Conservation (phyloP, 73 alveolate species). For the Paramecium pentaurelia region DNA sequence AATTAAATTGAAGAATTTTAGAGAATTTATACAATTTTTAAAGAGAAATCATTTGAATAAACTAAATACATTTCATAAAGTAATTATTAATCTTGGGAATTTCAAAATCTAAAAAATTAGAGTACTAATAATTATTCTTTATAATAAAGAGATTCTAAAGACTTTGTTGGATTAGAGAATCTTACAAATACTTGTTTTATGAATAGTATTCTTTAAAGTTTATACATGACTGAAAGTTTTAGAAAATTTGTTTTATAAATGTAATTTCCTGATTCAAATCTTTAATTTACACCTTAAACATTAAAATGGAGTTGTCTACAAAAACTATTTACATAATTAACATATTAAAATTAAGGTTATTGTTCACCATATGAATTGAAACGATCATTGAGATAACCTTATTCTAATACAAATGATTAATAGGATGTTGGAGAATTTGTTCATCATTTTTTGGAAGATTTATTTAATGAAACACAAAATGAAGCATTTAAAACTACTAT, state of each 20-base stretch:
- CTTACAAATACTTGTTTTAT: constrained; percentile 11
- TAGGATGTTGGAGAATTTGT: constrained; percentile 41
- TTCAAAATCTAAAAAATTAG: background rate
- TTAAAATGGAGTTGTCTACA: background rate
- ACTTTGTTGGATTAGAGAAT: background rate
- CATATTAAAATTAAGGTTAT: constrained; percentile 35
- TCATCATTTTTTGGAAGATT: constrained; percentile 39
- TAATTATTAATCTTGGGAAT: background rate
- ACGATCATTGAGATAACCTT: constrained; percentile 16
- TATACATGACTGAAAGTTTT: background rate
- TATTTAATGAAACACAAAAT: background rate
- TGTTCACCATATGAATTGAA: constrained; percentile 45
- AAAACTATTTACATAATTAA: background rate
- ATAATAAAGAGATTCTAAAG: background rate
- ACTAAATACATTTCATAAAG: background rate
- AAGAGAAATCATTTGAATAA: background rate
- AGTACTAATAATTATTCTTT: background rate
- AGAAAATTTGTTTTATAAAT: background rate
- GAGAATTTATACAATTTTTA: background rate
- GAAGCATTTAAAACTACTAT: background rate
- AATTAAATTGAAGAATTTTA: background rate
- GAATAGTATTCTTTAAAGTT: constrained; percentile 4
- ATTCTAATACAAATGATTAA: constrained; percentile 6
- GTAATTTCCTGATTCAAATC: background rate
- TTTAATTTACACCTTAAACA: background rate